Evolutionary conservation across 2,329 filamentous ascomycete species (phyloP).

Genomic region (Mycosphaerella arachidis): DNA sequence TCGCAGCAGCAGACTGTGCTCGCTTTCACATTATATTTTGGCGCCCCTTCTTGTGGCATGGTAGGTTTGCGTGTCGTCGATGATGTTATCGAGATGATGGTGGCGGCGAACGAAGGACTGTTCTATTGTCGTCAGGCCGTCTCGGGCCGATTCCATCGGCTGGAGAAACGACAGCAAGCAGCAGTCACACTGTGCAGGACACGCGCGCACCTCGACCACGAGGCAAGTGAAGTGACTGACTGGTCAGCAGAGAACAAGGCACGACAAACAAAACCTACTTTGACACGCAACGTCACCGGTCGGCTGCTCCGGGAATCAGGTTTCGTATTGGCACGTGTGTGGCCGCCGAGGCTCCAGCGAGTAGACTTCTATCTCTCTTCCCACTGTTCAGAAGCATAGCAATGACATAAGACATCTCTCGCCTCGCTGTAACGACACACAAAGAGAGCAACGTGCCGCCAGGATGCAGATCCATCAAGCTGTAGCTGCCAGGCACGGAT

Average conservation of each 20-base stretch:
- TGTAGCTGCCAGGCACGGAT: background rate
- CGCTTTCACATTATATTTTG: no score
- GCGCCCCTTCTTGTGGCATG: no score
- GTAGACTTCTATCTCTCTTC: background rate
- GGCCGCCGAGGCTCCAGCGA: background rate
- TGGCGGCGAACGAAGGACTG: background rate
- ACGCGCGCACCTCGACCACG: background rate
- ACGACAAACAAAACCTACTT: background rate
- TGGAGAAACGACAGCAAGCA: background rate
- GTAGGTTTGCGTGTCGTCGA: background rate
- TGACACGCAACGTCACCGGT: background rate
- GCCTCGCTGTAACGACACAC: background rate
- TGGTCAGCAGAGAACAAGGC: background rate
- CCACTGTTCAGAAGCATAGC: background rate
- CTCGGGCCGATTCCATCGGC: background rate
- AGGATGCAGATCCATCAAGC: conserved; percentile 4
- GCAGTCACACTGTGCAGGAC: background rate
- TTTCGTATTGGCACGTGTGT: background rate
- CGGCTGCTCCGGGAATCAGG: background rate
- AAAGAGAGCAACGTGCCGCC: background rate
- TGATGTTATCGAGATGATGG: background rate
- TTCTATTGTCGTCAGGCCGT: background rate
- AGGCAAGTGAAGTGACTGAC: background rate
- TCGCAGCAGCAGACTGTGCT: no score
- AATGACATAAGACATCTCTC: background rate